A percentile compares a stretch with the other conserved stretches of the same genome.
Conservation (phyloP, 192 early-diverging fungal species). For the Neocallimastix lanati region DNA sequence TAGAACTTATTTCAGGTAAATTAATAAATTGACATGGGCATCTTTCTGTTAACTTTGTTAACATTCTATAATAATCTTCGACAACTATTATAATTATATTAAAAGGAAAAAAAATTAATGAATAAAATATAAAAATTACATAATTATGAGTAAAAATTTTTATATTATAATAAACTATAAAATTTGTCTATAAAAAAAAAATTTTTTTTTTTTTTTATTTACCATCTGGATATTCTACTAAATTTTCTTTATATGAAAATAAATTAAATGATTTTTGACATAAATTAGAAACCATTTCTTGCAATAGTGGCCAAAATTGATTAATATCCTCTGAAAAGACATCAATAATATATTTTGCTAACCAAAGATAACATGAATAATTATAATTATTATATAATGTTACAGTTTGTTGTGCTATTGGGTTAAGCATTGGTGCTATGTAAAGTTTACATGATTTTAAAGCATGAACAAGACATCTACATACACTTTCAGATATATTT, state of each 20-base stretch:
- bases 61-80: conserved; percentile 56
- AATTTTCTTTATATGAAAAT: conserved; percentile 1
- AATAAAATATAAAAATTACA: too few relatives aligned
- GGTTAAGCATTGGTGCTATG: conserved; percentile 31
- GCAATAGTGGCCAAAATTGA: not conserved
- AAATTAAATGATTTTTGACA: conserved; percentile 1
- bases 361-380: conserved; percentile 63
- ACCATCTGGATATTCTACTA: conserved; percentile 1
- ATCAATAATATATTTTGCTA: conserved; percentile 39
- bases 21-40: conserved; percentile 32
- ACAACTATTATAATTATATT: conserved; percentile 34
- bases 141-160: too few relatives aligned
- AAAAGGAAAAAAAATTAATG: too few relatives aligned
- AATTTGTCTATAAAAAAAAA: too few relatives aligned
- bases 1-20: conserved; percentile 24
- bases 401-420: conserved; percentile 40
- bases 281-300: conserved; percentile 45
- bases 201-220: not conserved
- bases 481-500: conserved; percentile 24
- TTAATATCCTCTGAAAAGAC: conserved; percentile 27
- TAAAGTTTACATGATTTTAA: conserved; percentile 32
- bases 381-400: conserved; percentile 47
- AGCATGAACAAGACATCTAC: conserved; percentile 32
- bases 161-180: too few relatives aligned
- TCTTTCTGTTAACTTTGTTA: conserved; percentile 21